Base-by-base conservation (phyloP, 805 yeast species). In the Starmerella sp. region DNA sequence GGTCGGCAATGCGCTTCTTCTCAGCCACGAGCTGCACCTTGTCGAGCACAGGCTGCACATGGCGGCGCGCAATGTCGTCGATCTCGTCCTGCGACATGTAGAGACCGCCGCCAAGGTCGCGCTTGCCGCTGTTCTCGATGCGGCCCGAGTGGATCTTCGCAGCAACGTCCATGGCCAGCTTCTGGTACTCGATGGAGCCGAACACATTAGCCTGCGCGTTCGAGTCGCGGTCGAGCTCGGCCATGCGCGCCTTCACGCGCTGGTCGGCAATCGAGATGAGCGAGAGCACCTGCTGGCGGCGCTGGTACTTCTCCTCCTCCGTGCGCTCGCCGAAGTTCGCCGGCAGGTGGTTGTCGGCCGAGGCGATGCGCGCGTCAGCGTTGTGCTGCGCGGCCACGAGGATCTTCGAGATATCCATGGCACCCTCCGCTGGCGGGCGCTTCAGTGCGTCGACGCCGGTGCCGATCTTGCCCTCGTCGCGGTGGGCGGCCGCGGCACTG, bases 31-130 rank as follows among this genome's bases (percentile, higher is more conserved):
- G 70, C 62, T 78, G 75, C 64, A 34, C 80, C 68, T 87, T 90
- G 41, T 74, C 76, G 64, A 91, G 73, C 5, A 91, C 89, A 8
- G 98, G 98, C 61, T 78, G 76, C 55, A 93, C 95, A 65, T 86
- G 75, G 48, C 81, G 77, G 57, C 80, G 72, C 22, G 98, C 97
- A 73, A 91, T 78, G 51, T 77, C 77, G 60, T 86, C 84, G 58
- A 93, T 79, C 64, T 90, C 96, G 22, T 74, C 77, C 57, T 77
- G 84, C 41, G 85, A 75, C 77, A 91, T 80, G 64, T 77, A 79
- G 55, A 86, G 75, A 2, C 97, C 97, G 59, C 95, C 96, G 57
- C 98, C 98, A 59, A 91, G 71, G 65, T 87, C 76, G 63, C 88
- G 73, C 67, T 82, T 78, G 60, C 82, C 80, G 51, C 63, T 66